Evolutionary conservation across 139 green algal genomes (phyloP), one percentile per base, ranked within the genome.

Genomic region (Chlamydomonas sp.): DNA sequence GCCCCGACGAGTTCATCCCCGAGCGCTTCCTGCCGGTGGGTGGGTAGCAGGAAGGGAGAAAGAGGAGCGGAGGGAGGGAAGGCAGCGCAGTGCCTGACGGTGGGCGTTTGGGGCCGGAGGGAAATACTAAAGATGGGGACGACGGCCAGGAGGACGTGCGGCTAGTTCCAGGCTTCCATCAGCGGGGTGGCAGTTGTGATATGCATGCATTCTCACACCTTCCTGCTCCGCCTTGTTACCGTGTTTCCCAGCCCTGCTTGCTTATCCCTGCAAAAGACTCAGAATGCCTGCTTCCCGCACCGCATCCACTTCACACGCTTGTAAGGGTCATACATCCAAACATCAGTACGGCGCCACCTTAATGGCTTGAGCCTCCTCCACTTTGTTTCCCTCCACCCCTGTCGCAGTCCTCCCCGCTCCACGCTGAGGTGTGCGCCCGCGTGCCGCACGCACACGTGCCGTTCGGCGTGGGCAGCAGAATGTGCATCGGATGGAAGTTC

Each of bases 21-120:
- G 91, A 96, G 92, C 86, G 93, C n/a, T 96, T 93, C 67, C 62
- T 96, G 86, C 72, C 83, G 73, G 83, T 88, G 63, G 60, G 73
- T 63, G 16, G 58, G 5, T 73, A 4, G 14, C 12, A 15, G 9
- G 9, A 5, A 31, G 67, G 12, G 9, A n/a, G 7, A 18, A 4
- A 73, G 18, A n/a, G 12, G 4, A 12, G 14, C 67, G 18, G 9
- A 9, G 10, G 3, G 17, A 57, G 69, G 69, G 18, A 12, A 10
- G 17, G 7, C 7, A 8, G 20, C 4, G 17, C 17, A 58, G 69
- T 4, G 3, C 3, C 6, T 4, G 18, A 57, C 8, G 17, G 7
- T 76, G 4, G 7, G 3, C 14, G 69, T 57, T 16, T 72, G 8
- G 7, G 8, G 8, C 5, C 68, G 6, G 16, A 7, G 17, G 16